These are phyloP conservation scores for Davidsoniella neocaledoniae DNA, from an alignment of 2,329 filamentous ascomycete genomes.

Conservation along the genomic window DNA sequence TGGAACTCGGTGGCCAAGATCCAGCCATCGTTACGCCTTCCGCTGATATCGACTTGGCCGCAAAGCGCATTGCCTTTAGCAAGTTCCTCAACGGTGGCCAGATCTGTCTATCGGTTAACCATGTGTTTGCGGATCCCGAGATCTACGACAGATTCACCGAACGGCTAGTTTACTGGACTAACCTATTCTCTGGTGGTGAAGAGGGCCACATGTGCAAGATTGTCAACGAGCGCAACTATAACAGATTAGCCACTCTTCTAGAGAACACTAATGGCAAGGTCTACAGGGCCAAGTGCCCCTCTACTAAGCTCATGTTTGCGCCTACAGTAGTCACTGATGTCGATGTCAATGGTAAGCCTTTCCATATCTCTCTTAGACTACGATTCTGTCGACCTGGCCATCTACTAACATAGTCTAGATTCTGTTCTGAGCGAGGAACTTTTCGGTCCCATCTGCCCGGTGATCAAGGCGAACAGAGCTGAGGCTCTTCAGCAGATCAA, in stretches of 20 bases:
- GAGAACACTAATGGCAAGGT: conserved; percentile 22
- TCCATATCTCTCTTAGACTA: not conserved
- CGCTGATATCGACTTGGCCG: conserved; percentile 26
- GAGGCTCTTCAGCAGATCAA: conserved; percentile 18
- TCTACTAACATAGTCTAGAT: conserved; percentile 21
- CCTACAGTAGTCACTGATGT: conserved; percentile 2
- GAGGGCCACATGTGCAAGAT: conserved; percentile 20
- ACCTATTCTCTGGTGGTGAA: conserved; percentile 18
- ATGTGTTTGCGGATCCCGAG: conserved; percentile 26
- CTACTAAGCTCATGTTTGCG: conserved; percentile 16
- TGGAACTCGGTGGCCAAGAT: conserved; percentile 29
- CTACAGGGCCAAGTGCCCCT: conserved; percentile 16
- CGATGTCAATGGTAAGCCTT: conserved; percentile 1
- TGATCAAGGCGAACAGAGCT: conserved; percentile 20
- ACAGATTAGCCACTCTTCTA: conserved; percentile 23
- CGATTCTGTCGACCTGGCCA: not conserved
- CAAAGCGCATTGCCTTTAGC: conserved; percentile 25
- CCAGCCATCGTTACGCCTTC: conserved; percentile 26
- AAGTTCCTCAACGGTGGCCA: conserved; percentile 27
- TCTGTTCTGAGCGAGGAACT: conserved; percentile 27
- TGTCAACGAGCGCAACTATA: conserved; percentile 26
- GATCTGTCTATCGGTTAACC: conserved; percentile 21
- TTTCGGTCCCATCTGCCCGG: conserved; percentile 27
- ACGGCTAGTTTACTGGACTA: conserved; percentile 20
- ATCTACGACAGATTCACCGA: conserved; percentile 23